Evolutionary conservation across 1,284 basidiomycete species (phyloP).

Genomic region (Cystobasidiaceae sp.): DNA sequence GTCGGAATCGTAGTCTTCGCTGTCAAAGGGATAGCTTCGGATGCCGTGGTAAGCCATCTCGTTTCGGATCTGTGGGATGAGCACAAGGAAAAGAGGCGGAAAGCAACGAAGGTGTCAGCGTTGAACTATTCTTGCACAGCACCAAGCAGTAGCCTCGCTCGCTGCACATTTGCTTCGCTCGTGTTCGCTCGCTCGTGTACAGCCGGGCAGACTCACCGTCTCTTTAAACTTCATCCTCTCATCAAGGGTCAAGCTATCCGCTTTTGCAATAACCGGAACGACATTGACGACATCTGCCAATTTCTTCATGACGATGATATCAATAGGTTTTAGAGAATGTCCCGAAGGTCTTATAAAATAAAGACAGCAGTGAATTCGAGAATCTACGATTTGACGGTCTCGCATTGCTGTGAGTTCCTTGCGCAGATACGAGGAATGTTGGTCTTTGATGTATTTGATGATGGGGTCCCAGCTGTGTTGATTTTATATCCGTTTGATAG

Average conservation of each 20-base stretch:
- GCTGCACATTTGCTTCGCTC: too few relatives aligned
- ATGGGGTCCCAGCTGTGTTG: slow-evolving; percentile 90
- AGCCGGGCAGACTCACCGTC: too few relatives aligned
- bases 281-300: slow-evolving; percentile 97
- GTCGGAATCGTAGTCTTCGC: slow-evolving; percentile 87
- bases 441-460: slow-evolving; percentile 94
- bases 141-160: too few relatives aligned
- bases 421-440: slow-evolving; percentile 96
- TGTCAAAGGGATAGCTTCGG: slow-evolving; percentile 92
- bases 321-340: slow-evolving; percentile 66
- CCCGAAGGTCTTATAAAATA: slow-evolving; percentile 99
- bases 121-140: too few relatives aligned
- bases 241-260: slow-evolving; percentile 89
- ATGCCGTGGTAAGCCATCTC: slow-evolving; percentile 84
- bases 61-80: slow-evolving; percentile 73
- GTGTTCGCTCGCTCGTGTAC: too few relatives aligned
- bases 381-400: slow-evolving; percentile 96
- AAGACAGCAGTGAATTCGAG: slow-evolving; percentile 94
- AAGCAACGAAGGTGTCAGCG: background rate
- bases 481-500: too few relatives aligned
- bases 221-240: slow-evolving; percentile 91
- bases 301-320: slow-evolving; percentile 98
- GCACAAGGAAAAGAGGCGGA: background rate
- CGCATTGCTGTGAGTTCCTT: slow-evolving; percentile 99
- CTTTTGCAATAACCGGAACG: slow-evolving; percentile 96